Conservation (phyloP, 2,329 filamentous ascomycete species). For the Beauveria sp. region DNA sequence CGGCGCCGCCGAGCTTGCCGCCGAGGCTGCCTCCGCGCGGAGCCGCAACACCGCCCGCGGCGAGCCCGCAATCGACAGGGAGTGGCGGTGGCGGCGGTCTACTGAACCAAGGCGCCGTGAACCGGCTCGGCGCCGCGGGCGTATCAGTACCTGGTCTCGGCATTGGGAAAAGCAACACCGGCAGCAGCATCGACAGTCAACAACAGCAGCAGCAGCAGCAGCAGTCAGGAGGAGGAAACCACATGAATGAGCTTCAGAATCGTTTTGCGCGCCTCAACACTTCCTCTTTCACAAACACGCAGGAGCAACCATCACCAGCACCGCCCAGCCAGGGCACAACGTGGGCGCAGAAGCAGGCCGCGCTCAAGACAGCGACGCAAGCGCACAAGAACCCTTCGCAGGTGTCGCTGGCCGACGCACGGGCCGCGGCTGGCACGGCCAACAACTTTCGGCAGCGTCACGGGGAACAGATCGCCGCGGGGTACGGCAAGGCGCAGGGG, state of each 20-base stretch:
- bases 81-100: slow-evolving; percentile 19
- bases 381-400: slow-evolving; percentile 55
- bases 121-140: slow-evolving; percentile 63
- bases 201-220: slow-evolving; percentile 13
- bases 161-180: slow-evolving; percentile 45
- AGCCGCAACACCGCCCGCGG: slow-evolving; percentile 10
- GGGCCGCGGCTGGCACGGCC: slow-evolving; percentile 50
- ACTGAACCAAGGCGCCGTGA: slow-evolving; percentile 51
- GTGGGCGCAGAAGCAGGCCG: slow-evolving; percentile 57
- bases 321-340: slow-evolving; percentile 45
- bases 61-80: slow-evolving; percentile 21
- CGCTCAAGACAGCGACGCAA: slow-evolving; percentile 50
- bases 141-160: slow-evolving; percentile 72
- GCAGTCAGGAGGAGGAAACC: slow-evolving; percentile 23
- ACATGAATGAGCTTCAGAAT: slow-evolving; percentile 60
- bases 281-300: slow-evolving; percentile 14
- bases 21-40: slow-evolving; percentile 52
- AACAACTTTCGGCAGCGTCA: slow-evolving; percentile 65
- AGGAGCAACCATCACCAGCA: slow-evolving; percentile 13
- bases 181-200: slow-evolving; percentile 17
- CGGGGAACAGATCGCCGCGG: slow-evolving; percentile 57
- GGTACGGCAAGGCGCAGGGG: slow-evolving; percentile 47
- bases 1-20: slow-evolving; percentile 59
- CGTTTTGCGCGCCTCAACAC: slow-evolving; percentile 52
- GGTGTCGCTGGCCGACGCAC: slow-evolving; percentile 52